These are phyloP conservation scores for Lunularia cruciata DNA, from an alignment of 225 moss, liverwort and hornwort genomes.

Conservation along the genomic window DNA sequence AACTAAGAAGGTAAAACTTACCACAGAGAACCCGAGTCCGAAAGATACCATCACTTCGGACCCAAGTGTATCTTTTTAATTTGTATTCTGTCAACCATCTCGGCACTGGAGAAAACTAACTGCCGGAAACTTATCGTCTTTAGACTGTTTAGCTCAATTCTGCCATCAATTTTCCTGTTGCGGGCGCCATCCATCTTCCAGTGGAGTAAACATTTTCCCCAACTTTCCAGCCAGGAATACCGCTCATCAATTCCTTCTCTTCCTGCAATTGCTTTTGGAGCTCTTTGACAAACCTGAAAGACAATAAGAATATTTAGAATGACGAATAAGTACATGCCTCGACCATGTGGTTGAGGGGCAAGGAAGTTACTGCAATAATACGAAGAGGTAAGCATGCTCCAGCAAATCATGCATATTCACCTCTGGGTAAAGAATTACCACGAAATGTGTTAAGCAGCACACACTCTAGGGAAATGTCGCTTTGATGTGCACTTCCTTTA, in stretches of 20 bases:
- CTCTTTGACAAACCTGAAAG: constrained; percentile 71
- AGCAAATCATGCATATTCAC: background rate
- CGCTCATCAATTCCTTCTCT: constrained; percentile 81
- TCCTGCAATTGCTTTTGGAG: constrained; percentile 66
- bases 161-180: constrained; percentile 71
- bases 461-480: too few species aligned
- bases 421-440: background rate
- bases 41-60: too few species aligned
- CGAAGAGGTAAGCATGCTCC: background rate
- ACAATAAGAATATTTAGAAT: background rate
- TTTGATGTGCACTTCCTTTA: too few species aligned
- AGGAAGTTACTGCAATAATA: too few species aligned
- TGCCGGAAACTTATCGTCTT: too few species aligned
- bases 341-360: too few species aligned
- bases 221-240: constrained; percentile 91
- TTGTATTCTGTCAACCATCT: too few species aligned
- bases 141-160: constrained; percentile 27
- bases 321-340: background rate
- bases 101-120: too few species aligned
- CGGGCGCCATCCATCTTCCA: constrained; percentile 92
- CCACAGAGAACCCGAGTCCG: too few species aligned
- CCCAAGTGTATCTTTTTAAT: too few species aligned
- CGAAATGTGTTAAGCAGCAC: too few species aligned
- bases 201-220: constrained; percentile 88
- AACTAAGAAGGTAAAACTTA: too few species aligned